Percentiles rank a stretch among this genome's conserved stretches.
Conservation (phyloP, 192 early-diverging fungal species). For the Rhizophagus sp. region DNA sequence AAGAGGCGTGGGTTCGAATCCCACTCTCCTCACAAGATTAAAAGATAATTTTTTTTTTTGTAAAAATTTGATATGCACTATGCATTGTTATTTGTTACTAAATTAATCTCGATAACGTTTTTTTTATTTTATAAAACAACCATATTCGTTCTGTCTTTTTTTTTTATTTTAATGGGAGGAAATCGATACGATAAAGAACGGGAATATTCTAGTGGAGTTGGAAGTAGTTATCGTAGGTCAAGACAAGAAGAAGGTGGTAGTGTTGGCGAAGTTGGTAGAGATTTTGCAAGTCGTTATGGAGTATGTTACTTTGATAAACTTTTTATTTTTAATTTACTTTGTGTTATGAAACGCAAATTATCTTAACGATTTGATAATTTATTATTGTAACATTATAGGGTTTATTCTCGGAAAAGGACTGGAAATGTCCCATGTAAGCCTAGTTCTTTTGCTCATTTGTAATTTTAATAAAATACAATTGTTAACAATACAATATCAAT, state of each 20-base stretch:
- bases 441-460: neutral
- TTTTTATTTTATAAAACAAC: neutral
- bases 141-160: neutral
- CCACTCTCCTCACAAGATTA: constrained; percentile 38
- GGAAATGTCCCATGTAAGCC: constrained; percentile 34
- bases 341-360: no score
- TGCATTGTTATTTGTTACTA: neutral
- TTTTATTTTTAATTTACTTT: no score
- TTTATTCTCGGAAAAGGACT: constrained; percentile 37
- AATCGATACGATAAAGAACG: constrained; percentile 14
- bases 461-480: neutral
- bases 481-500: neutral
- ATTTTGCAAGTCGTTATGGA: constrained; percentile 32
- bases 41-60: neutral
- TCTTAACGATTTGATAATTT: neutral
- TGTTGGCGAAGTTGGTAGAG: constrained; percentile 23
- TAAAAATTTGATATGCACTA: neutral
- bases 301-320: constrained; percentile 5
- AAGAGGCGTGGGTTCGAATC: constrained; percentile 52
- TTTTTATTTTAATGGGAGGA: neutral
- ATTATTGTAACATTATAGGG: constrained; percentile 21
- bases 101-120: neutral
- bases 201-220: neutral
- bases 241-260: constrained; percentile 6
- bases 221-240: neutral